Evolutionary conservation across 768 basidiomycete genomes (phyloP).

Genomic region (Tephrocybe sp.): DNA sequence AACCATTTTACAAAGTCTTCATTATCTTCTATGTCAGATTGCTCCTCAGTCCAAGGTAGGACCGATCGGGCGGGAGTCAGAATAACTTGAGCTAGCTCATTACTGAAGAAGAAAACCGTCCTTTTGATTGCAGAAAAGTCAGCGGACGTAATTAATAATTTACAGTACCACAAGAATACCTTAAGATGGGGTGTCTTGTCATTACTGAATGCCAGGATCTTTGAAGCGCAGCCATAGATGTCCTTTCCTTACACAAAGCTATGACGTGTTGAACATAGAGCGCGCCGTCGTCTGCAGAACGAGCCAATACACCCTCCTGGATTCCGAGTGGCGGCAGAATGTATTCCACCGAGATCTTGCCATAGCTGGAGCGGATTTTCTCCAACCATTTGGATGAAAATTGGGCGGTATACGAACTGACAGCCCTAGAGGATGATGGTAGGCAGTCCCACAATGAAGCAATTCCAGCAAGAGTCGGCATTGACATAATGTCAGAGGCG

Average conservation of each 20-base stretch:
- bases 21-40: not conserved
- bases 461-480: conserved; percentile 23
- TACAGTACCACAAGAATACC: conserved; percentile 15
- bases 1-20: conserved; percentile 21
- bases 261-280: conserved; percentile 46
- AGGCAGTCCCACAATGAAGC: conserved; percentile 11
- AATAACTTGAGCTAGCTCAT: conserved; percentile 25
- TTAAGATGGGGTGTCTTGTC: conserved; percentile 23
- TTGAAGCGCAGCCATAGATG: conserved; percentile 21
- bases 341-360: conserved; percentile 16
- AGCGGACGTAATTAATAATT: not conserved
- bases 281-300: conserved; percentile 31
- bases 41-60: conserved; percentile 20
- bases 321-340: conserved; percentile 41
- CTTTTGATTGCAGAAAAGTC: conserved; percentile 16
- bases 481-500: conserved; percentile 28
- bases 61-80: conserved; percentile 14
- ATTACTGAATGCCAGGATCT: conserved; percentile 32
- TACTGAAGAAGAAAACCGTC: conserved; percentile 29
- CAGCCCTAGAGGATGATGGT: not conserved
- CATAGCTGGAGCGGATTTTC: conserved; percentile 15
- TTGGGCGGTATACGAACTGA: conserved; percentile 2
- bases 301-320: conserved; percentile 45
- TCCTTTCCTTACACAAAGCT: conserved; percentile 22
- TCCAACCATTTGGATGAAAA: conserved; percentile 16